phyloP scores from a whole-genome alignment of 495 filamentous ascomycete species.

The Neurospora pannonica region DNA sequence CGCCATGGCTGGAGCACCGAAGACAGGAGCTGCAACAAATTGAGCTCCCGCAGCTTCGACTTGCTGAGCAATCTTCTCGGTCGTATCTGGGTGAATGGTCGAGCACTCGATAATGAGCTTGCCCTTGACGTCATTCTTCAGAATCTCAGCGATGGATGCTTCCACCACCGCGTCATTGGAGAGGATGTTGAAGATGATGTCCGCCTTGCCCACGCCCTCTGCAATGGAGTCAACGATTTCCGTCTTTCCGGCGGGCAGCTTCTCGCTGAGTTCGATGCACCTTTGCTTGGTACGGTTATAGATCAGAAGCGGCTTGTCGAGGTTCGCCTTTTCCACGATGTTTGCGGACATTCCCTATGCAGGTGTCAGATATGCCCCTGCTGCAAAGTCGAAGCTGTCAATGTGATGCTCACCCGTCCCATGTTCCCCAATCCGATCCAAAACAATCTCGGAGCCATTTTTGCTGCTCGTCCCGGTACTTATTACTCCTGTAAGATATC shows the following conservation, averaged over 20 bases:
- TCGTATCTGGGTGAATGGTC: conserved; percentile 79
- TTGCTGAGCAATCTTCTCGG: conserved; percentile 48
- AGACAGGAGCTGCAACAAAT: conserved; percentile 75
- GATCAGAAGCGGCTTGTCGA: conserved; percentile 59
- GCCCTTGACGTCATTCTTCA: conserved; percentile 47
- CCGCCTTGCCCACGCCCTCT: conserved; percentile 56
- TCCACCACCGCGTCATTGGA: conserved; percentile 67
- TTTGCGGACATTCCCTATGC: conserved; percentile 78
- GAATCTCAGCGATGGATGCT: conserved; percentile 41
- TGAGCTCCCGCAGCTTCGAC: conserved; percentile 50
- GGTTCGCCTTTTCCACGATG: conserved; percentile 63
- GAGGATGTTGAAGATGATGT: conserved; percentile 78
- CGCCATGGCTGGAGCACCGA: conserved; percentile 73
- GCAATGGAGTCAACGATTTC: conserved; percentile 49
- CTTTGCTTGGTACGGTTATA: conserved; percentile 68
- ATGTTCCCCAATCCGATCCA: conserved; percentile 92
- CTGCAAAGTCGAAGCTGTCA: neutral
- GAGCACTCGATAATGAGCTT: conserved; percentile 81
- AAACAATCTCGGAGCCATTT: conserved; percentile 56
- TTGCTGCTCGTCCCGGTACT: neutral
- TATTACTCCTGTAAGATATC: neutral
- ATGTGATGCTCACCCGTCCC: conserved; percentile 55
- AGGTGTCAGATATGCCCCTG: neutral
- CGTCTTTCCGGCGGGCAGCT: conserved; percentile 47
- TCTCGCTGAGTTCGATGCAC: conserved; percentile 44